These are phyloP conservation scores for Boletus vermiculosoides DNA, from an alignment of 768 basidiomycete genomes.

Conservation along the genomic window DNA sequence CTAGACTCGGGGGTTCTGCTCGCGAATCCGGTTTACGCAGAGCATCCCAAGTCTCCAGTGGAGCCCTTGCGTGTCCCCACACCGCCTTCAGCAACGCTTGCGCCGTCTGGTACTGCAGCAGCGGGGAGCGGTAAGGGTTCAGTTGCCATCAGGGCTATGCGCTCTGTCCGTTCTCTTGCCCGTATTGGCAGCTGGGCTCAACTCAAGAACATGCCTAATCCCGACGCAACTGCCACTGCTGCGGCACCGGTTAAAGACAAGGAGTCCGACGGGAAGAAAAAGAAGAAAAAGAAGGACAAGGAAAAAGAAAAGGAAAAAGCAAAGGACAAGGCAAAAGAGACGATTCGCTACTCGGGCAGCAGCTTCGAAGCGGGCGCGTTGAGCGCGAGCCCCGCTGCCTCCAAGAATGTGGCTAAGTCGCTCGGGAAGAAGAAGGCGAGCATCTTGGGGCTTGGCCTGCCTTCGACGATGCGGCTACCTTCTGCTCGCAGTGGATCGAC, in stretches of 20 bases:
- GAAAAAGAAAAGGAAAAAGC: constrained; percentile 37
- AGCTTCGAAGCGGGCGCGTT: constrained; percentile 69
- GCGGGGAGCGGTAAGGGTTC: constrained; percentile 46
- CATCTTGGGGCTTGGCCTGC: constrained; percentile 61
- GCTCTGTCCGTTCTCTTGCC: constrained; percentile 70
- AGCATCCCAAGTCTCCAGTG: constrained; percentile 10
- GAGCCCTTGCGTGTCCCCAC: constrained; percentile 20
- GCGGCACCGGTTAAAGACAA: constrained; percentile 31
- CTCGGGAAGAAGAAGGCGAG: constrained; percentile 57
- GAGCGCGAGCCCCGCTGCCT: constrained; percentile 36
- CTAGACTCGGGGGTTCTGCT: constrained; percentile 47
- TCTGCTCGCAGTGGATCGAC: constrained; percentile 35
- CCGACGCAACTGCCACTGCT: constrained; percentile 24
- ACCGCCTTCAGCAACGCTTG: constrained; percentile 34
- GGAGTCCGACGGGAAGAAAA: constrained; percentile 34
- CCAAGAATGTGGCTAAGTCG: constrained; percentile 32
- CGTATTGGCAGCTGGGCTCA: constrained; percentile 73
- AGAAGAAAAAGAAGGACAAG: constrained; percentile 40
- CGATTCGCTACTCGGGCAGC: constrained; percentile 50
- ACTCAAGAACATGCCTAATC: constrained; percentile 41
- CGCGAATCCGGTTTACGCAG: constrained; percentile 18
- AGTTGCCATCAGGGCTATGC: constrained; percentile 76
- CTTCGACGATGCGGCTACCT: constrained; percentile 52
- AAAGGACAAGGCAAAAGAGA: constrained; percentile 34
- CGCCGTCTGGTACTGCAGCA: constrained; percentile 33